phyloP scores from a whole-genome alignment of 306 rosid species.

The Medicago truncatula region MtrunA17r5.0-ANR NC_053049.1:15810001-15810500 shows the following conservation, averaged over 20 bases:
- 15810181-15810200: no score
- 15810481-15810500: background rate
- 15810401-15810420: background rate
- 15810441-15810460: background rate
- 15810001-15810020: background rate
- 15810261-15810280: no score
- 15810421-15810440: background rate
- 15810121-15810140: background rate
- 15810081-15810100: background rate
- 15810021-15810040: constrained; percentile 4
- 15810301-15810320: no score
- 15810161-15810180: background rate
- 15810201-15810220: no score
- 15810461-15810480: background rate
- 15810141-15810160: background rate
- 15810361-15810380: background rate
- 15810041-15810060: background rate
- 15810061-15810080: background rate
- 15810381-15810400: background rate
- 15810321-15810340: background rate
- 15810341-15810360: background rate
- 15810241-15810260: no score
- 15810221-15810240: no score
- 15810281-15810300: no score
- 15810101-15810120: background rate